Evolutionary conservation across 768 basidiomycete species (phyloP).

Genomic region (Suillus hirtellus): DNA sequence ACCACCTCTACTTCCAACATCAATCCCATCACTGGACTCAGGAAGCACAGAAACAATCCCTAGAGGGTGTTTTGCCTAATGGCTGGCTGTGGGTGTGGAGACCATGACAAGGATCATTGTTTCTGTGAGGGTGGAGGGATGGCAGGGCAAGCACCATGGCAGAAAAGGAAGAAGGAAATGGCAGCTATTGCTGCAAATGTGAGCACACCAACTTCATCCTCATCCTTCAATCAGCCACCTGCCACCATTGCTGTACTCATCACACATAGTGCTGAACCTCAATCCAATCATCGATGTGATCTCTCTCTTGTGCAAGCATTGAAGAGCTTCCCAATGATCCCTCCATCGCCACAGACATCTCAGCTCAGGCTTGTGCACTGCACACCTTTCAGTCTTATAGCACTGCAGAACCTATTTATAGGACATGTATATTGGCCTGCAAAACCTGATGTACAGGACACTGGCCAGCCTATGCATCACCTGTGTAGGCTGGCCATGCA

Average conservation of each 20-base stretch:
- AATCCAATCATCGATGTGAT: not conserved
- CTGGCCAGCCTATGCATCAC: too few species aligned
- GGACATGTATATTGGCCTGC: too few species aligned
- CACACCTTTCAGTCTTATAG: too few species aligned
- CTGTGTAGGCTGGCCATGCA: too few species aligned
- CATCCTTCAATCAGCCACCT: too few species aligned
- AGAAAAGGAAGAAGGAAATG: not conserved
- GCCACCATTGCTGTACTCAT: not conserved
- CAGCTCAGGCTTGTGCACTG: not conserved
- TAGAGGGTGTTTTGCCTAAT: too few species aligned
- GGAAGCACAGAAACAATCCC: too few species aligned
- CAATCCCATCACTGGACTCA: too few species aligned
- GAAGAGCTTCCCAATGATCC: not conserved
- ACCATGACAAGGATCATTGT: not conserved
- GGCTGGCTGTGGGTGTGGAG: not conserved
- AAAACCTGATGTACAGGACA: too few species aligned
- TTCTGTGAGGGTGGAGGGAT: not conserved
- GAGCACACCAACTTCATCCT: not conserved
- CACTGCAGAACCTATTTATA: too few species aligned
- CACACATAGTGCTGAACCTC: not conserved
- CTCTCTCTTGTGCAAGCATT: not conserved
- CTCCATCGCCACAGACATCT: not conserved
- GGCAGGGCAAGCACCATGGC: slow-evolving; percentile 9
- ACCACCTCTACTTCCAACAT: too few species aligned
- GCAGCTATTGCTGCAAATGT: not conserved